Conservation (phyloP, 2,329 filamentous ascomycete species). For the Beauveria asiatica region DNA sequence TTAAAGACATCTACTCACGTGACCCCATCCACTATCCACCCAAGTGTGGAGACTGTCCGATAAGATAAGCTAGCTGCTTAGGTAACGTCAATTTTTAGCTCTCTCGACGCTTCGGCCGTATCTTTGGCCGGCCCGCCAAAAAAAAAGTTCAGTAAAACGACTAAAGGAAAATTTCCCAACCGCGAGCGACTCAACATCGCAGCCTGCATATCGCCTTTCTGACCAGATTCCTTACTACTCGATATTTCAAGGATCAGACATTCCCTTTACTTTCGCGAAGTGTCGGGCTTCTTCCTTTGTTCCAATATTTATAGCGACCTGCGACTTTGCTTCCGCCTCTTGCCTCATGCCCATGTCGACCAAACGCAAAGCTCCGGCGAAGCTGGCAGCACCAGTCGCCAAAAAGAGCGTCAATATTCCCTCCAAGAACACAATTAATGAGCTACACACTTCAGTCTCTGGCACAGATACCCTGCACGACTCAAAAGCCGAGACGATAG, state of each 20-base stretch:
- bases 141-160: conserved; percentile 14
- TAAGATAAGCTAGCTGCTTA: conserved; percentile 10
- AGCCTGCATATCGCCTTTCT: neutral
- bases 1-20: neutral
- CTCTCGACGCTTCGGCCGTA: neutral
- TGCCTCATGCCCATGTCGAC: conserved; percentile 41
- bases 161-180: conserved; percentile 11
- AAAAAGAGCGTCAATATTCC: conserved; percentile 44
- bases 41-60: neutral
- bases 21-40: neutral
- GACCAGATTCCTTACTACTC: neutral
- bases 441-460: conserved; percentile 48
- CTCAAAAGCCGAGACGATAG: conserved; percentile 37
- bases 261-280: neutral
- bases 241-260: neutral
- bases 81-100: conserved; percentile 5
- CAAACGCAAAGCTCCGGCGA: conserved; percentile 51
- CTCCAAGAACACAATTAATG: conserved; percentile 45
- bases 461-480: conserved; percentile 30
- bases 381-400: conserved; percentile 47
- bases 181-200: neutral
- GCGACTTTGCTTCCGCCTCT: neutral
- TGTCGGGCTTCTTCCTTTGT: neutral
- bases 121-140: conserved; percentile 11
- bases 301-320: neutral